Conservation (phyloP, 805 yeast species). For the Yueomyces sinensis region DNA sequence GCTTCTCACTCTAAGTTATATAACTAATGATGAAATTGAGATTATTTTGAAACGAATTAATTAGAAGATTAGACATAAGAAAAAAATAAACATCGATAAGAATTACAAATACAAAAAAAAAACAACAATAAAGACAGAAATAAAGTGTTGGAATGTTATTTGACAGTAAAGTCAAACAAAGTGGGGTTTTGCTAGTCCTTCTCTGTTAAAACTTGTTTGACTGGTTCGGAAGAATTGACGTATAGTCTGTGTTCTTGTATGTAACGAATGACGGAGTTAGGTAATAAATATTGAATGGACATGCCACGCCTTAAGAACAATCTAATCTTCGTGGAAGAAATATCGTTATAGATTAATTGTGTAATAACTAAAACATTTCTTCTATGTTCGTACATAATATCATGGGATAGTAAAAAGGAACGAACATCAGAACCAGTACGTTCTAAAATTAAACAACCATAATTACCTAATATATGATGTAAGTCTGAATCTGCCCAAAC, state of each 20-base stretch:
- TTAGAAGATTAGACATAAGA: no score
- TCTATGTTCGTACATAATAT: slow-evolving; percentile 93
- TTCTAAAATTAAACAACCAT: slow-evolving; percentile 94
- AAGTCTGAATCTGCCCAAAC: slow-evolving; percentile 97
- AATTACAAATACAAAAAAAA: no score
- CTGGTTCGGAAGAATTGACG: slow-evolving; percentile 81
- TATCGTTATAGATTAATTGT: slow-evolving; percentile 92
- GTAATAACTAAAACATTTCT: slow-evolving; percentile 87
- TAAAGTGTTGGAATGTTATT: no score
- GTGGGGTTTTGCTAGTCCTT: slow-evolving; percentile 18
- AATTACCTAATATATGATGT: slow-evolving; percentile 88
- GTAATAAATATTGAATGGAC: slow-evolving; percentile 91
- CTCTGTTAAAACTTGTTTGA: slow-evolving; percentile 61
- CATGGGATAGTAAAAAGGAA: slow-evolving; percentile 82
- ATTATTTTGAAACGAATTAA: no score
- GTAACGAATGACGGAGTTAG: slow-evolving; percentile 88
- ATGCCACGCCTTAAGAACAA: slow-evolving; percentile 86
- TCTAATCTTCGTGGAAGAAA: slow-evolving; percentile 87
- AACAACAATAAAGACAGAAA: no score
- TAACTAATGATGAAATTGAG: no score
- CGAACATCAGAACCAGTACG: slow-evolving; percentile 95
- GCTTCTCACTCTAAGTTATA: no score
- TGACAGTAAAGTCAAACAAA: no score
- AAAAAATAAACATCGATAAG: no score
- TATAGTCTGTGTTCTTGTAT: slow-evolving; percentile 87